Base-by-base conservation (phyloP, 139 green algal genomes). In the Chlamydomonas sp. region DNA sequence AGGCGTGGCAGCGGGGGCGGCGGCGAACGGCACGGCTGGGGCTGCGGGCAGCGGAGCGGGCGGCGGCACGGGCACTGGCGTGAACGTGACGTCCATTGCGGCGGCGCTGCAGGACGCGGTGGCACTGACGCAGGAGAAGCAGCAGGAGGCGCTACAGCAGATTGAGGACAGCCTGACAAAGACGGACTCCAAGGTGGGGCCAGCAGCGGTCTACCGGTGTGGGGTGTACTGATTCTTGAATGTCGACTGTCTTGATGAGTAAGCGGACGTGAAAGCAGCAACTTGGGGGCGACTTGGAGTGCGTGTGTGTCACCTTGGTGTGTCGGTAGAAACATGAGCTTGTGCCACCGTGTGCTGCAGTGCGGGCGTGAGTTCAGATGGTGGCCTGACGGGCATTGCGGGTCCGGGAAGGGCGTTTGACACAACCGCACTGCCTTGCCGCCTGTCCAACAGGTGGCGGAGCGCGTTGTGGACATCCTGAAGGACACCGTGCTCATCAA, bases 401-500 rank as follows among this genome's bases (percentile, higher is more conserved):
- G 31, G 31, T 49, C 31, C 31, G 31, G 31, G 31, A 49, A 49
- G 31, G 31, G 31, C 31, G 31, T 49, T 49, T 49, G 31, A 49
- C 31, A 49, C 31, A 0, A 49, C 31, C 31, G 31, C 31, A 49
- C 31, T 49, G 31, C 31, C 31, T 49, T 49, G 31, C 31, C 31
- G 31, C 31, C 0, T 49, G 31, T 49, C 31, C 31, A 49, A 49
- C 31, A 10, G 75, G 75, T 88, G 63, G 84, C 84, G 58, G 84
- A 83, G 75, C 84, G 84, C 1, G 84, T 88, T 18, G 84, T 88
- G 57, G 84, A 71, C 84, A 88, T 88, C 75, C 75, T 88, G 14
- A 88, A 88, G 64, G 84, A 88, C 76, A 68, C 83, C 49, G 75
- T 61, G 8, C 64, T 77, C 18, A 83, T 57, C 62, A 79, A 60